Base-by-base conservation (phyloP, 495 filamentous ascomycete species). In the Friedmanniomyces endolithicus region DNA sequence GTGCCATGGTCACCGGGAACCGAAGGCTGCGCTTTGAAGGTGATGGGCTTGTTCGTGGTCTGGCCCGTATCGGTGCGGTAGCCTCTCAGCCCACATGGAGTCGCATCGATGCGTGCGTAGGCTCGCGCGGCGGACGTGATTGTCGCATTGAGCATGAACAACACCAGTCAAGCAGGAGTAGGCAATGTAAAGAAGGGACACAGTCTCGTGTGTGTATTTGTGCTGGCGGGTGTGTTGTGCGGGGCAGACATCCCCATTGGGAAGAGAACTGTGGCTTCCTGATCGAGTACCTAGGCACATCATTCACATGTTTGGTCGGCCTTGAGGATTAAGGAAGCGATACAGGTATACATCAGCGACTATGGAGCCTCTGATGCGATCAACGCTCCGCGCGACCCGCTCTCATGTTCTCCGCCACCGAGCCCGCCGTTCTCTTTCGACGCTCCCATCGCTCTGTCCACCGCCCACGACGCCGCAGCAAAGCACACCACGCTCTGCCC, bases 401-500 rank as follows among this genome's bases (percentile, higher is more conserved):
- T 53, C 31, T 0, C 51, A 49, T 22, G 20, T 29, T 9, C 20
- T 31, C 11, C 35, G 41, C 25, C n/a, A 40, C 43, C 33, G 3
- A 23, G 29, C 37, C 56, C 24, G 41, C 14, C 52, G 35, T 29
- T 11, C 61, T 17, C 34, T 61, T 27, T 56, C 52, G 6, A 47
- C 48, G 25, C 27, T 59, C 27, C 29, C 37, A 22, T 35, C 52
- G 27, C 46, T 58, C 39, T 41, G 45, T 34, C 14, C 29, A 37
- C 22, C 22, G 7, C 43, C 46, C 19, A 47, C 50, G 35, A 49
- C 23, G 45, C 24, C 6, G 33, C 46, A 11, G 29, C 47, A 40
- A 23, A 34, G 54, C 50, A 49, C 19, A 63, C 67, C 11, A 43
- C 27, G 27, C 49, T 63, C 61, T 59, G 72, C 69, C 61, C 59